These are phyloP conservation scores for Fagopyrum esculentum DNA, from an alignment of 148 eudicot species.

Conservation along the genomic window DNA sequence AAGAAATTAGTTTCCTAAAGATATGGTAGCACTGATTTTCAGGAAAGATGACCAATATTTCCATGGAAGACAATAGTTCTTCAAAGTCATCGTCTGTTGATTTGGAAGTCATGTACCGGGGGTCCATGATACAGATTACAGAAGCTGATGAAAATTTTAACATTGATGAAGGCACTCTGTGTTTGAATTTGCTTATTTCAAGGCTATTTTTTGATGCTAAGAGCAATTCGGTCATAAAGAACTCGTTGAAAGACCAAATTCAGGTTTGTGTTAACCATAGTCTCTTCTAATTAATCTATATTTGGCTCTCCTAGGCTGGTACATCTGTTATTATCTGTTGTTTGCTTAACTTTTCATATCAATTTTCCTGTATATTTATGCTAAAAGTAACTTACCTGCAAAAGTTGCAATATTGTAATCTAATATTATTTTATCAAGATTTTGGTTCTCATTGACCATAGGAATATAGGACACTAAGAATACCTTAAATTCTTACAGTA, in stretches of 20 bases:
- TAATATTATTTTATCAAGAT: no score
- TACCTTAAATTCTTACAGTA: no score
- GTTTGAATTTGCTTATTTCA: conserved; percentile 73
- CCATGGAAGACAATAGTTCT: conserved; percentile 32
- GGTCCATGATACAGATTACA: conserved; percentile 34
- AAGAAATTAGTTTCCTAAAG: conserved; percentile 32
- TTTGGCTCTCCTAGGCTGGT: conserved; percentile 9
- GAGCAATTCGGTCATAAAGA: conserved; percentile 46
- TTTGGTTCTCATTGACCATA: no score
- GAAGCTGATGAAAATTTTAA: conserved; percentile 42
- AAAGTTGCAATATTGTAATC: neutral
- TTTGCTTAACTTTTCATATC: neutral
- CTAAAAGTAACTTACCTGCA: neutral
- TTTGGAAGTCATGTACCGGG: conserved; percentile 37
- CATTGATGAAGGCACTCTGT: conserved; percentile 78
- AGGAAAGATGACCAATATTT: conserved; percentile 33
- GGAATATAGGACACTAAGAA: no score
- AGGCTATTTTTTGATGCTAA: conserved; percentile 89
- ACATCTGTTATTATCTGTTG: neutral
- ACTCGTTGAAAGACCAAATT: conserved; percentile 51
- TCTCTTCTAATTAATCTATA: conserved; percentile 11
- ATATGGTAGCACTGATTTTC: conserved; percentile 24
- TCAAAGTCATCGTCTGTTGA: conserved; percentile 27
- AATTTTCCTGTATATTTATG: neutral
- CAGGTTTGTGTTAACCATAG: conserved; percentile 50